Evolutionary conservation across 768 basidiomycete species (phyloP).

Genomic region (Cubamyces lactineus): DNA sequence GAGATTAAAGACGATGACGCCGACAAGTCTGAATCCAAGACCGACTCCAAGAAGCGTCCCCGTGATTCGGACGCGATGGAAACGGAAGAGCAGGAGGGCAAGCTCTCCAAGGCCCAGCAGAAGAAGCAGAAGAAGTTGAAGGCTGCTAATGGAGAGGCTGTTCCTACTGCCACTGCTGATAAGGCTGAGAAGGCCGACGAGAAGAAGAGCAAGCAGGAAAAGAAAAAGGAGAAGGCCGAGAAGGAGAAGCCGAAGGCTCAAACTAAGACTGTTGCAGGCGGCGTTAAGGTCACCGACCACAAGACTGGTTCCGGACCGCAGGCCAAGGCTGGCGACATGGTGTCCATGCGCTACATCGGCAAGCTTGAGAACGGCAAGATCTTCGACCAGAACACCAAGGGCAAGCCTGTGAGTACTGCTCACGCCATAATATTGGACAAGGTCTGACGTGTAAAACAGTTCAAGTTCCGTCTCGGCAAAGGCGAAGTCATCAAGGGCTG

Average conservation of each 20-base stretch:
- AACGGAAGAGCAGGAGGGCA: constrained; percentile 41
- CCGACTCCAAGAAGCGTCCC: constrained; percentile 58
- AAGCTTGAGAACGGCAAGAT: constrained; percentile 76
- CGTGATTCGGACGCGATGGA: constrained; percentile 63
- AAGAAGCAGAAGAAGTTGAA: constrained; percentile 81
- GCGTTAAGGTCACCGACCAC: constrained; percentile 75
- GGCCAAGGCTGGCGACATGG: constrained; percentile 83
- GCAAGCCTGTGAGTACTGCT: constrained; percentile 70
- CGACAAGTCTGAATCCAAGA: constrained; percentile 16
- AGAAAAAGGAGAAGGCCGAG: constrained; percentile 38
- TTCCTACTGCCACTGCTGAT: constrained; percentile 34
- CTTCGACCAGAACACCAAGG: constrained; percentile 83
- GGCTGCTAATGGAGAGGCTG: constrained; percentile 53
- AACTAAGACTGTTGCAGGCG: constrained; percentile 39
- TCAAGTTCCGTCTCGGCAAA: constrained; percentile 77
- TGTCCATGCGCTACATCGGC: constrained; percentile 92
- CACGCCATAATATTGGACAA: not conserved
- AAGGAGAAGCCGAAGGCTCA: constrained; percentile 34
- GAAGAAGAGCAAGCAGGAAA: constrained; percentile 35
- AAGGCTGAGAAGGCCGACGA: constrained; percentile 41
- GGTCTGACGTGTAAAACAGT: constrained; percentile 42
- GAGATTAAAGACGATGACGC: constrained; percentile 54
- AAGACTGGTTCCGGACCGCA: constrained; percentile 82
- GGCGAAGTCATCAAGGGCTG: constrained; percentile 96
- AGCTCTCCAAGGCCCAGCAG: constrained; percentile 56